Conservation (phyloP, 306 rosid species). For the Styphnolobium japonicum region DNA sequence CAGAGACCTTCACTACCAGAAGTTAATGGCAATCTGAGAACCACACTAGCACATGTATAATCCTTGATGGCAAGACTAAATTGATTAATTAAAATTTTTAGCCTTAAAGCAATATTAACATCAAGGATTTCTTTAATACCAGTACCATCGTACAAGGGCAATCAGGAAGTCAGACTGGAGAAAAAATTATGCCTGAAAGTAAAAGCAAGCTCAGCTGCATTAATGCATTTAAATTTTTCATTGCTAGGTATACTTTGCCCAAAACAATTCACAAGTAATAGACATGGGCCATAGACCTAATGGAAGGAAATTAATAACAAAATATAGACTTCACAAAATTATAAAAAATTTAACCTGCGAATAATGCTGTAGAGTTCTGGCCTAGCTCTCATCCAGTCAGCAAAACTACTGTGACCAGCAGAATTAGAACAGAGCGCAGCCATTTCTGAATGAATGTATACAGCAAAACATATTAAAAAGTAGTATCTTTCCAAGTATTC, state of each 20-base stretch:
- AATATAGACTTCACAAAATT: constrained; percentile 6
- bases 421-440: constrained; percentile 52
- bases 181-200: background rate
- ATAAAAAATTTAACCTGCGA: constrained; percentile 60
- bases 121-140: constrained; percentile 8
- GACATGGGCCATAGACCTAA: background rate
- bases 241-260: background rate
- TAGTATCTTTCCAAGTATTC: constrained; percentile 97
- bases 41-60: constrained; percentile 3
- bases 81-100: constrained; percentile 5
- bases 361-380: constrained; percentile 89
- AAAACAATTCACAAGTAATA: background rate
- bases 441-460: constrained; percentile 77
- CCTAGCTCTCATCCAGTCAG: constrained; percentile 92
- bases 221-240: background rate
- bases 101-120: background rate
- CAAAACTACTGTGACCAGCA: constrained; percentile 47
- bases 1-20: background rate
- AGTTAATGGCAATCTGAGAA: background rate
- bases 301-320: background rate
- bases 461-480: constrained; percentile 94
- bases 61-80: background rate
- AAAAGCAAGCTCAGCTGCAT: constrained; percentile 3
- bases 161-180: background rate
- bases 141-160: background rate